Base-by-base conservation (phyloP, 2,329 filamentous ascomycete genomes). In the Cladosporium colombiae region DNA sequence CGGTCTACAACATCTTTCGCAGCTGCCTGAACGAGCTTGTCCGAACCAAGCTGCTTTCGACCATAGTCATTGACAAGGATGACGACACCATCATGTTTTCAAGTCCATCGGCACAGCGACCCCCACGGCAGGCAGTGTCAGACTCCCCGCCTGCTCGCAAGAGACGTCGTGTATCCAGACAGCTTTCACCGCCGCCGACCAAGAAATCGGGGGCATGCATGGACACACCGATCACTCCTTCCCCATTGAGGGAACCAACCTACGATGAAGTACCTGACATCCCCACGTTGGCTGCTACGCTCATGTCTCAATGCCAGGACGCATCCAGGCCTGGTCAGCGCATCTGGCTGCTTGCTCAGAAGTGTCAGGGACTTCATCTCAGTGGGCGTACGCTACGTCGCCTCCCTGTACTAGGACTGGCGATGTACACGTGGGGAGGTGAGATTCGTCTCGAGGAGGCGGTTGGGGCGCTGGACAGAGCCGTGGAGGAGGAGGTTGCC, bases 1-100 rank as follows among this genome's bases (percentile, higher is more conserved):
- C 78, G 3, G 77, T 80, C 18, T 84, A 84, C 70, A 79, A 81
- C 62, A 83, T 85, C 57, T 79, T 83, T 59, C 78, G 79, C 46
- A 78, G 77, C n/a, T 82, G 79, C 44, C 69, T 84, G 16, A 81
- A 83, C 66, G 78, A 83, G 61, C 74, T 84, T 23, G 75, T 79
- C 23, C 72, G 74, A 14, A 75, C 75, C 62, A 76, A 73, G 11
- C 69, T 81, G 21, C 72, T 83, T 44, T 70, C 76, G 62, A 65
- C 72, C 6, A 56, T 35, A 8, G 21, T 13, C 7, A 60, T 16
- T 5, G 14, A 4, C 35, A 33, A 5, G 18, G 18, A 25, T 10
- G 46, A 6, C 16, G 10, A 35, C 40, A 3, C n/a, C 2, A 6
- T 10, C 13, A 11, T 7, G 3, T 5, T 27, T 7, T 8, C 44